Base-by-base conservation (phyloP, 2,329 filamentous ascomycete species). In the Huntiella decipiens region DNA sequence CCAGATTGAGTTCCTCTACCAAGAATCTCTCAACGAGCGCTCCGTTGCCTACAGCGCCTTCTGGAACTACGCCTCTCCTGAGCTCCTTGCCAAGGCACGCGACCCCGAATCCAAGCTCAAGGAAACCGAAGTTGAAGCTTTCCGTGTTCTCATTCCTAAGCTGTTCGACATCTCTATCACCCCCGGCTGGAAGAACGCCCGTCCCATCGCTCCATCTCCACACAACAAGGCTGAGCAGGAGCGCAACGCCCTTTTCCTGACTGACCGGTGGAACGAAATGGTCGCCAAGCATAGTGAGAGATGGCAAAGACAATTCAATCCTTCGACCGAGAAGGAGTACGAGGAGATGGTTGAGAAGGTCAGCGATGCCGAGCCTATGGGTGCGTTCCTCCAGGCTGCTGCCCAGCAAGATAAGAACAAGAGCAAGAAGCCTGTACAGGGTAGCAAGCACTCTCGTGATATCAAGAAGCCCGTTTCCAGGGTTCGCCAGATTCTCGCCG, bases 141-240 rank as follows among this genome's bases (percentile, higher is more conserved):
- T 77, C 51, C 62, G 65, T 1, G 56, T 76, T 15, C 52, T 76
- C 7, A 58, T 75, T 10, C 70, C 73, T 0, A 59, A 61, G 35
- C 55, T 73, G 2, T 63, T 73, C 44, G 73, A 76, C 52, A 62
- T 71, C 2, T 68, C 70, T 0, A 55, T 76, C 1, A 59, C 67
- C 0, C 72, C 73, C 0, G 71, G 67, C 1, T 77, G 72, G 66
- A 56, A 61, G 5, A 55, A 55, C 3, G 58, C 58, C 7, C 63
- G 71, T 2, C 62, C 63, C 0, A 45, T 54, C 2, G 63, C 68
- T 1, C 61, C 66, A 1, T 52, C 48, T 11, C 67, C 67, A 8
- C 68, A 71, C 52, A 64, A 59, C 11, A 61, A 61, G 34, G 61
- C 66, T 2, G 70, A 73, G 51, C 66, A 75, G 51, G 59, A 71